These are phyloP conservation scores for Psophocarpus tetragonolobus DNA, from an alignment of 306 rosid genomes.

Conservation along the genomic window DNA sequence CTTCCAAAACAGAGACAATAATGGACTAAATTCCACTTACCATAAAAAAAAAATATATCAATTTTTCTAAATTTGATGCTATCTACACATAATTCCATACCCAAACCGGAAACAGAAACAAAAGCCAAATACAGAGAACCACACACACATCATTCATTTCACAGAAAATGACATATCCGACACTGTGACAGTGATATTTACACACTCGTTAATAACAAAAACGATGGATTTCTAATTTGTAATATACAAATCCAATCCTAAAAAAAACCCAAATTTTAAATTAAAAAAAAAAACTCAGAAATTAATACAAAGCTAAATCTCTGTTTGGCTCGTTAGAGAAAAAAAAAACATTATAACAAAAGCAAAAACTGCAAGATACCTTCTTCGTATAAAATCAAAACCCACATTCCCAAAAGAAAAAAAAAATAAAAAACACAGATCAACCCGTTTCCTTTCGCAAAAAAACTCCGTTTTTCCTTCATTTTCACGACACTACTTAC, in stretches of 20 bases:
- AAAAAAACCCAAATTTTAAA: not conserved
- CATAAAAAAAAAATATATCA: not conserved
- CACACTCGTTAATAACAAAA: conserved; percentile 18
- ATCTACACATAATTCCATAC: not conserved
- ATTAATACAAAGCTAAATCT: conserved; percentile 14
- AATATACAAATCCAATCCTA: conserved; percentile 22
- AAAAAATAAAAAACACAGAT: not conserved
- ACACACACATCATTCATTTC: not conserved
- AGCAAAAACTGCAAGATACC: not conserved
- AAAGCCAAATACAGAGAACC: conserved; percentile 15
- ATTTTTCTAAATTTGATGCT: conserved; percentile 18
- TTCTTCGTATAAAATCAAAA: conserved; percentile 16
- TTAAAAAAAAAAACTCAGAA: not conserved
- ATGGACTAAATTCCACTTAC: conserved; percentile 16
- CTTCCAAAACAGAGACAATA: conserved; percentile 13
- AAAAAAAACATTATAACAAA: conserved; percentile 8
- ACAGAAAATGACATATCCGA: not conserved
- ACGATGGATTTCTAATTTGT: conserved; percentile 29
- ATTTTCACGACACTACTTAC: conserved; percentile 18
- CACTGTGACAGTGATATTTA: conserved; percentile 6
- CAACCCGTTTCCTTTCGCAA: not conserved
- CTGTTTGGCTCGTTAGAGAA: conserved; percentile 31
- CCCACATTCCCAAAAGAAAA: conserved; percentile 17
- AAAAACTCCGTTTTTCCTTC: conserved; percentile 9
- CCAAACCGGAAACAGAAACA: conserved; percentile 4